Base-by-base conservation (phyloP, 148 eudicot genomes). In the Linanthus parryae region DNA sequence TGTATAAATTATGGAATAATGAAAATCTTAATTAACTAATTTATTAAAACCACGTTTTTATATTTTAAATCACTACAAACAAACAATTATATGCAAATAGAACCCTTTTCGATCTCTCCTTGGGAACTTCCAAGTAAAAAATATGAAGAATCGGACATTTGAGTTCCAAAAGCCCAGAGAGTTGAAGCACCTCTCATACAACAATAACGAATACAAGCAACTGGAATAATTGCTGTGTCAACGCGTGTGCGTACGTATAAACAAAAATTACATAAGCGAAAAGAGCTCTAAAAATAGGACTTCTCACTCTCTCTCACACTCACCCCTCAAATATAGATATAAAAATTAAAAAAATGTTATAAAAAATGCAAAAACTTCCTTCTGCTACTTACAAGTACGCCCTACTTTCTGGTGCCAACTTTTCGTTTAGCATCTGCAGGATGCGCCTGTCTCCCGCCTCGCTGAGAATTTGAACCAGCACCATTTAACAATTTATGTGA, bases 391-490 rank as follows among this genome's bases (percentile, higher is more conserved):
- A 54, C 56, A 22, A 24, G 43, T 14, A 22, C 33, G 49, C 46
- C 53, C 71, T 82, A 88, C 67, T 84, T 94, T 56, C 88, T 74
- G 33, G 34, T 75, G 33, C 76, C 88, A 12, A 39, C 42, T 71
- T 81, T 94, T 36, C 95, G 65, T 63, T 82, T 94, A 15, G 61
- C 63, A 53, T 80, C 96, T 17, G 73, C 66, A 25, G 83, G 58
- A 36, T 56, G 43, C 3, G 62, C 68, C 51, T 70, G 94, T 63
- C 81, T 73, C 55, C 88, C 86, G 35, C 16, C 76, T 46, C 73
- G 67, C 56, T 57, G 81, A 28, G 65, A 48, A 55, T 59, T 73
- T 21, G 65, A 44, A 20, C 77, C 62, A 33, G 13, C 34, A 48
- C 64, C 83, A 44, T 66, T 81, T 25, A 60, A 71, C 47, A 65